Evolutionary conservation across 345 rosid genomes (phyloP), one percentile per base, ranked within the genome.

Genomic region (Moringa oleifera): DNA sequence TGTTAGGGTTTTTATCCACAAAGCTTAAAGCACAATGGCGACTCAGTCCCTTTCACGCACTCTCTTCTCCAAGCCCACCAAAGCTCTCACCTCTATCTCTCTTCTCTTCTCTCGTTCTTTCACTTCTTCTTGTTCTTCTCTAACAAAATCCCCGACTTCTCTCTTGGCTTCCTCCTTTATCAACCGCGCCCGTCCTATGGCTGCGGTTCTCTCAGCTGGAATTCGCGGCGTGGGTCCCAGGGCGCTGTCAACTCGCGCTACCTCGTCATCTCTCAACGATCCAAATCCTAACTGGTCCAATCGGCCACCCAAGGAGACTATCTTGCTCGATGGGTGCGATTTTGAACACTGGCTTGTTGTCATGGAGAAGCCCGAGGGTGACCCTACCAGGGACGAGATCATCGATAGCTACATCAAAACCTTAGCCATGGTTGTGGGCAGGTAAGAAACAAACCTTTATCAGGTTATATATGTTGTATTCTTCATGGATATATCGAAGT

Each of bases 281-380:
- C 84, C 82, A 0, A 80, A 67, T 64, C 96, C 96, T 36, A 93
- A 93, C 74, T 93, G 94, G 90, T 88, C 97, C 6, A 94, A 88
- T 52, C 70, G 99, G 37, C 97, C 99, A 9, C 92, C 97, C 0
- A 85, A 90, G 68, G 99, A 90, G 80, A 86, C 97, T 23, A 90
- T 90, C 49, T 67, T 94, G 77, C 87, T 94, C 51, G 97, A 90
- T 62, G 91, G 99, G 0, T 90, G 96, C 65, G 99, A 94, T 75
- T 94, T 90, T 41, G 83, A 94, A 55, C 99, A 94, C 69, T 90
- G 97, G 97, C 95, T 94, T 23, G 83, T 94, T 12, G 95, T 94
- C 7, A 49, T 90, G 87, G 96, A 86, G 20, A 70, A 71, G 54
- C 97, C 87, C 1, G 77, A 78, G 58, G 91, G 80, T 8, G 80